phyloP scores from a whole-genome alignment of 345 rosid species.

The Syzygium aqueum region DNA sequence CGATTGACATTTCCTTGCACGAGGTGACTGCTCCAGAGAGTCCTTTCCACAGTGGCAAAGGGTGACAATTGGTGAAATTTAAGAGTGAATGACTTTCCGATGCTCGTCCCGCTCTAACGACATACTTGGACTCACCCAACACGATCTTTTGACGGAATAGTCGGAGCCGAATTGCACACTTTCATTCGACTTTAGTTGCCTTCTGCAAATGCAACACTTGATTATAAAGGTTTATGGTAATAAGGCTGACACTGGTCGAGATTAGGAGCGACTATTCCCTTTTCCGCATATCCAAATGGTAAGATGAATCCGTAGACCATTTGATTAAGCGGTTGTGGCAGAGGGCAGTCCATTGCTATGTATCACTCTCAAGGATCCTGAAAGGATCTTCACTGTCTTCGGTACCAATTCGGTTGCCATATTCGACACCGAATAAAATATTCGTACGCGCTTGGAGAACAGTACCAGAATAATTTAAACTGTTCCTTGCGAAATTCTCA shows the following conservation, averaged over 20 bases:
- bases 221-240: neutral
- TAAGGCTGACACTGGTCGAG: neutral
- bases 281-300: neutral
- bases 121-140: neutral
- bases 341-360: neutral
- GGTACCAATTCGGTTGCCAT: neutral
- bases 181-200: neutral
- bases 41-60: neutral
- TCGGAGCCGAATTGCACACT: neutral
- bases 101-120: neutral
- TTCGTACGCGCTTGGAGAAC: neutral
- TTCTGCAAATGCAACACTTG: neutral
- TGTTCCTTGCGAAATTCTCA: neutral
- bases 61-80: neutral
- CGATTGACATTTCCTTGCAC: neutral
- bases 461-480: neutral
- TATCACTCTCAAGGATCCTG: neutral
- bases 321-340: neutral
- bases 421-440: neutral
- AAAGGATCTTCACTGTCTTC: neutral
- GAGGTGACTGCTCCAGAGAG: neutral
- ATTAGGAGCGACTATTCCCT: neutral
- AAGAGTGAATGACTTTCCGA: neutral
- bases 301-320: neutral
- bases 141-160: neutral